These are phyloP conservation scores for Lasiodiplodia theobromae DNA, from an alignment of 2,329 filamentous ascomycete species.

Conservation along the genomic window DNA sequence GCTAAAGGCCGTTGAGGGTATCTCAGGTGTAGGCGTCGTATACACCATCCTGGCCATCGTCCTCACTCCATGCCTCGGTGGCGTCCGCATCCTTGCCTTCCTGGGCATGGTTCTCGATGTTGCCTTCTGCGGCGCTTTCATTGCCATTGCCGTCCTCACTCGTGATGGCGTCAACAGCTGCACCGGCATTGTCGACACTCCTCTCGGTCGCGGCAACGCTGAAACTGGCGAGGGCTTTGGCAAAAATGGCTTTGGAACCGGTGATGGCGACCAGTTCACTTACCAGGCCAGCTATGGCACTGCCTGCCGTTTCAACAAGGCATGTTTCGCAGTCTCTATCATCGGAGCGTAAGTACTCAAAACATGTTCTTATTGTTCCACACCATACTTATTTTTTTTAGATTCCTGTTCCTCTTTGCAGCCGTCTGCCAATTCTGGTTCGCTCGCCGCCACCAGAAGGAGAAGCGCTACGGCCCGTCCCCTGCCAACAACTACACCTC, in stretches of 20 bases:
- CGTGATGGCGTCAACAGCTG: constrained; percentile 73
- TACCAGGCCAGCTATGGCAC: constrained; percentile 59
- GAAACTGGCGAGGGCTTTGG: constrained; percentile 58
- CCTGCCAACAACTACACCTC: constrained; percentile 73
- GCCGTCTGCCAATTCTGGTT: constrained; percentile 73
- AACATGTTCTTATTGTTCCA: too few relatives aligned
- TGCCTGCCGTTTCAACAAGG: constrained; percentile 79
- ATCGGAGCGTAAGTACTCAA: constrained; percentile 69
- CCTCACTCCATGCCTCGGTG: constrained; percentile 80
- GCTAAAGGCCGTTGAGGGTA: constrained; percentile 73
- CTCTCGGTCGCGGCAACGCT: constrained; percentile 70
- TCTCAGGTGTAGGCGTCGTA: constrained; percentile 75
- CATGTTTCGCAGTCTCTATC: constrained; percentile 78
- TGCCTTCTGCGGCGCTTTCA: constrained; percentile 76
- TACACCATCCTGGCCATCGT: constrained; percentile 78
- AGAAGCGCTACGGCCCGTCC: constrained; percentile 73
- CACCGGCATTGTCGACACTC: constrained; percentile 68
- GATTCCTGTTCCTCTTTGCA: constrained; percentile 77
- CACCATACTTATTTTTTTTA: constrained; percentile 41
- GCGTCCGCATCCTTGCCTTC: constrained; percentile 74
- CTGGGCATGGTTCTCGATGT: constrained; percentile 79
- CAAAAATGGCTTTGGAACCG: constrained; percentile 49
- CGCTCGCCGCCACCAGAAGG: constrained; percentile 73
- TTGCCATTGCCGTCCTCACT: constrained; percentile 81
- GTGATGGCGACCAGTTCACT: constrained; percentile 49